Conservation (phyloP, 106 monocot genomes). For the Dendrobium huoshanense region DNA sequence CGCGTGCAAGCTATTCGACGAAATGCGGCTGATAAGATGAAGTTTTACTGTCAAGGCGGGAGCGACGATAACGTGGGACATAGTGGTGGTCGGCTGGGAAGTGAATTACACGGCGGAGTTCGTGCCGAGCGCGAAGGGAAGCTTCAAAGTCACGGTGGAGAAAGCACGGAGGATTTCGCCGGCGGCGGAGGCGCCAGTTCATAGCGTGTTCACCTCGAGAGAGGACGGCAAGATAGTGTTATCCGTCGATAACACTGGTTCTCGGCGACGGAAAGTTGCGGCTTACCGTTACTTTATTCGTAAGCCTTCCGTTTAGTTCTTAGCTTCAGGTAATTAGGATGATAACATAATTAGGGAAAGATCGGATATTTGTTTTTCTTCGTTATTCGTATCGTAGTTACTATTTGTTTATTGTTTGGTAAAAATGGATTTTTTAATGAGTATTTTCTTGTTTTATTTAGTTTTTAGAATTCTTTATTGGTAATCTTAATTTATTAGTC, state of each 20-base stretch:
- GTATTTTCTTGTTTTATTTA: no score
- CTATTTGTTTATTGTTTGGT: no score
- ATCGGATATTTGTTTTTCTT: no score
- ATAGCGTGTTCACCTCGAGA: slow-evolving; percentile 45
- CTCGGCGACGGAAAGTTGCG: slow-evolving; percentile 56
- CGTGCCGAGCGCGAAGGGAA: slow-evolving; percentile 45
- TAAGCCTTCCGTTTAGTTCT: slow-evolving; percentile 23
- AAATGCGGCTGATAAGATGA: neutral
- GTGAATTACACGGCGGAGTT: slow-evolving; percentile 79
- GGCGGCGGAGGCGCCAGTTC: slow-evolving; percentile 46
- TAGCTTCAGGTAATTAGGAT: no score
- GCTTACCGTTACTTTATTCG: slow-evolving; percentile 80
- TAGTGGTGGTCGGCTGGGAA: slow-evolving; percentile 91
- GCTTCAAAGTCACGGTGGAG: slow-evolving; percentile 77
- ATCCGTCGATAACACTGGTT: slow-evolving; percentile 62
- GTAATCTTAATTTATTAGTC: no score
- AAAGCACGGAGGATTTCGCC: slow-evolving; percentile 34
- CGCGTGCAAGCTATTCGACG: neutral
- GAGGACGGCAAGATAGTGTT: slow-evolving; percentile 73
- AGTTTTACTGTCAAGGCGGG: slow-evolving; percentile 25
- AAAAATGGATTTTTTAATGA: no score
- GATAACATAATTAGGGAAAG: no score
- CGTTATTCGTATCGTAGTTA: no score
- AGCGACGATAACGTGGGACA: slow-evolving; percentile 86
- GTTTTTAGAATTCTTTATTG: no score